Evolutionary conservation across 2,329 filamentous ascomycete species (phyloP), one percentile per base, ranked within the genome.

Genomic region (Botrytis deweyae): DNA sequence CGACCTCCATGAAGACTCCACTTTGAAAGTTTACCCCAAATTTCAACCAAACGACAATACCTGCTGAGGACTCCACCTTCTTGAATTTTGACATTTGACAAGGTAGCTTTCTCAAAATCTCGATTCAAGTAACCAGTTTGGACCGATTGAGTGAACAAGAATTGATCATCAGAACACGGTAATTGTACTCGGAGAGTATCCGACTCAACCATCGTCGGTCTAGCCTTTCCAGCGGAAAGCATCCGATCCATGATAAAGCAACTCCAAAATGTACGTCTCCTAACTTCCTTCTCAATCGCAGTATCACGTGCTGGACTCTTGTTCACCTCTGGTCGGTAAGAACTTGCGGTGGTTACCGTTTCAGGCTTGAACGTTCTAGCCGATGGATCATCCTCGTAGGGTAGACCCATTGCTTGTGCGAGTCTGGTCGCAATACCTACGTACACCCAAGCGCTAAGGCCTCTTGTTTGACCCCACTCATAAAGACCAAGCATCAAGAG

Each of bases 231-330:
- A 77, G 88, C 90, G 52, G 90, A 88, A 38, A 93, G 83, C 81
- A 93, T 88, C 4, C 91, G 88, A 80, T 94, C 92, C 77, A 94
- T 84, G 70, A 93, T 89, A 74, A 92, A 90, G 78, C 91, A 93
- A 77, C 91, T 92, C 84, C 91, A 93, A 84, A 93, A 92, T 0
- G 91, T 93, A 10, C 92, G 87, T 40, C 92, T 85, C 74, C 87
- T 85, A 20, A 91, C 87, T 80, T 94, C 92, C 73, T 88, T 88
- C 52, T 87, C 83, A 36, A 91, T 87, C 65, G 88, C 86, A 25
- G 84, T 81, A 49, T 80, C 82, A 25, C 82, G 81, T 71, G 68
- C 67, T 55, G 68, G 67, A 33, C 46, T 52, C 38, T 65, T 71
- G 40, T 76, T 71, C 65, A 72, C 61, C 55, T 71, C 72, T 12